A percentile compares a stretch with the other conserved stretches of the same genome.
Conservation (phyloP, 1,284 basidiomycete genomes). For the Inonotus hispidus region DNA sequence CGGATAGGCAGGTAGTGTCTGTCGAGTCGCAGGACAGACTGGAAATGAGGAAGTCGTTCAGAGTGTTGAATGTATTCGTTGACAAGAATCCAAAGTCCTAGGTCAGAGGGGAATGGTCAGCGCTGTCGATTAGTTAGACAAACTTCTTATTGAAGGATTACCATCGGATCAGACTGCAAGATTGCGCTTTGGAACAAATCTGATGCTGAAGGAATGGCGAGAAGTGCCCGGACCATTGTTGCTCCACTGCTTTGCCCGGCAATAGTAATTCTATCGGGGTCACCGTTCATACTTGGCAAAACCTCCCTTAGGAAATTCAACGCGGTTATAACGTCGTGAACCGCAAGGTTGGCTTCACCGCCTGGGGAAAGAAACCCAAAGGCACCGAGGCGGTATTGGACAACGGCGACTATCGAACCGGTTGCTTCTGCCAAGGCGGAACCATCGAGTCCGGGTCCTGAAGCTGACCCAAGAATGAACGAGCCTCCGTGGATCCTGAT, state of each 20-base stretch:
- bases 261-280: slow-evolving; percentile 61
- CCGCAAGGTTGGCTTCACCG: slow-evolving; percentile 62
- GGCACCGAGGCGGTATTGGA: slow-evolving; percentile 82
- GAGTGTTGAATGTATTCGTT: slow-evolving; percentile 42
- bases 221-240: slow-evolving; percentile 69
- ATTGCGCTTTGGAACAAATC: slow-evolving; percentile 70
- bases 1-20: slow-evolving; percentile 46
- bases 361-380: slow-evolving; percentile 72
- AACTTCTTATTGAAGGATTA: neutral
- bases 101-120: neutral
- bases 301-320: slow-evolving; percentile 60
- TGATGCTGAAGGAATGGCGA: slow-evolving; percentile 60
- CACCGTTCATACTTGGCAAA: slow-evolving; percentile 67
- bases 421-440: slow-evolving; percentile 67
- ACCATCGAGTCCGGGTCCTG: slow-evolving; percentile 73
- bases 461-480: slow-evolving; percentile 67
- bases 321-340: slow-evolving; percentile 66
- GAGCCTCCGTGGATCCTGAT: slow-evolving; percentile 85
- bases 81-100: slow-evolving; percentile 73
- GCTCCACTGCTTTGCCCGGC: slow-evolving; percentile 89
- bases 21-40: slow-evolving; percentile 42
- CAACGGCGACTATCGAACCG: slow-evolving; percentile 74
- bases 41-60: slow-evolving; percentile 51
- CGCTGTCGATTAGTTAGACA: neutral
- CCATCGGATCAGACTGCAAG: slow-evolving; percentile 41